Base-by-base conservation (phyloP, 768 basidiomycete genomes). In the Panaeolus cyanescens region DNA sequence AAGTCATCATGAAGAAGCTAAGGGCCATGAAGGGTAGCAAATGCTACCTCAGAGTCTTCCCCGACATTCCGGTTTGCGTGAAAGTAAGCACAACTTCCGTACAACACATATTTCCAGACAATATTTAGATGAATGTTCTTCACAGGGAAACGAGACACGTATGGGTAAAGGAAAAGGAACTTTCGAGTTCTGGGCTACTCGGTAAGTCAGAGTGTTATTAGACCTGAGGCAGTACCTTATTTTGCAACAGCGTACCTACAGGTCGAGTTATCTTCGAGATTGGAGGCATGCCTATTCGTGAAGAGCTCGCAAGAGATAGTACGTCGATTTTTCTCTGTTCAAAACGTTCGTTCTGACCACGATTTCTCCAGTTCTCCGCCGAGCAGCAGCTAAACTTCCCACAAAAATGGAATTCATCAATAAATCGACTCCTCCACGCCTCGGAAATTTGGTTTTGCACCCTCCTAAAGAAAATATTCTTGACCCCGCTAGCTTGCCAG, bases 101-200 rank as follows among this genome's bases (percentile, higher is more conserved):
- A 50, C 15, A 13, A 1, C 50, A 32, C 9, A 39, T 54, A 19
- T 54, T 13, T 57, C 17, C n/a, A 5, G n/a, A 22, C 50, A n/a
- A n/a, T n/a, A 61, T 22, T 53, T 10, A 63, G 32, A 20, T 22
- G 37, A 32, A 32, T 28, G 6, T 13, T 13, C 8, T 50, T 22
- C 31, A 22, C 60, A 95, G 93, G 96, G 97, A 58, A 99, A 97
- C 68, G 96, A 99, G 75, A 96, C 95, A 5, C 91, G 97, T 83
- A 98, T 99, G 97, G 97, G 97, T 55, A 99, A 99, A 77, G 97
- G 97, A 61, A 99, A 99, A 75, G 97, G 97, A 50, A 86, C 91
- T 0, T 99, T 99, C 68, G 97, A 99, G 71, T 98, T 83, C 72
- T 99, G 97, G 97, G 93, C 96, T 28, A 93, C 91, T 61, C 86